Base-by-base conservation (phyloP, 1,284 basidiomycete species). In the Microstroma glucosiphilum region DNA sequence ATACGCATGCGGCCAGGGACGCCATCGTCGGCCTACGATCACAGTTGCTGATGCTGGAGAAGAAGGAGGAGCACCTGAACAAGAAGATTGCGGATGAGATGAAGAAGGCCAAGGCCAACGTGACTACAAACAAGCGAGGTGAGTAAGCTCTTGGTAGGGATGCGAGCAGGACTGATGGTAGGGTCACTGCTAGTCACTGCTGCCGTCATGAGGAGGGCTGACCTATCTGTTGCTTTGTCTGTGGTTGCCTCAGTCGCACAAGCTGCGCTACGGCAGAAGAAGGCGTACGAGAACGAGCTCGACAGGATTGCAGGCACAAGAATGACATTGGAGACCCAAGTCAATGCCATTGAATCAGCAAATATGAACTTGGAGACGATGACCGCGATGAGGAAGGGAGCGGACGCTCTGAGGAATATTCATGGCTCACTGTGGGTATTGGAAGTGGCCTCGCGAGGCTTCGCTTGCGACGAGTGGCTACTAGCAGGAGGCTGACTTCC, bases 281-380 rank as follows among this genome's bases (percentile, higher is more conserved):
- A 96, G 82, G 85, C 87, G 69, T 87, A 86, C 76, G 94, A 98
- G 81, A 81, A 84, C 59, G 92, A 98, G 80, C 84, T 97, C 61
- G 92, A 96, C 71, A 84, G 88, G 70, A 83, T 98, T 69, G 86
- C 88, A 57, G 91, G 91, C 12, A 90, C 89, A 63, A 86, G 91
- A 71, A 82, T 97, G 81, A 96, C 96, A 70, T 85, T 99, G 57
- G 94, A 97, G 82, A 89, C 90, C 74, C 96, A 98, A 83, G 84
- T 98, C 67, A 94, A 96, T 81, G 94, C 94, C 40, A 86, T 98
- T 62, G 96, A 98, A 81, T 92, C 90, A 21, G 96, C 96, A 57
- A 98, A 97, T 83, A 86, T 98, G 82, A 98, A 99, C 81, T 89
- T 91, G 76, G 93, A 97, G 84, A 97, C 92, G 37, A 93, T 99